Evolutionary conservation across 2,329 filamentous ascomycete genomes (phyloP).

Genomic region (Cercospora brassicicola): DNA sequence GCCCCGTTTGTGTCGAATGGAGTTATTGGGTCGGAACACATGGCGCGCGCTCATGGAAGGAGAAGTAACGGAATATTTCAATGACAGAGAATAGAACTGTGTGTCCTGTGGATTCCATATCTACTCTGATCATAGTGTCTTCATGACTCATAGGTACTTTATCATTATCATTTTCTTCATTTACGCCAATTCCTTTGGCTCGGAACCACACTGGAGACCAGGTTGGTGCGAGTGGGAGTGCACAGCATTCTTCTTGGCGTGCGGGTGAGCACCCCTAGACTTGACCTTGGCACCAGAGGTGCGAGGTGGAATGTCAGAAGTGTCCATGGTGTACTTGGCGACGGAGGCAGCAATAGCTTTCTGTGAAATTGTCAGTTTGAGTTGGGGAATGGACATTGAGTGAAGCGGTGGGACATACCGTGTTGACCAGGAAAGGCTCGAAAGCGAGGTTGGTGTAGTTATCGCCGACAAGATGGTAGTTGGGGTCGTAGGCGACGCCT

Average conservation of each 20-base stretch:
- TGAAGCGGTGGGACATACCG: background rate
- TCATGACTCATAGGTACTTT: background rate
- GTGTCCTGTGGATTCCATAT: background rate
- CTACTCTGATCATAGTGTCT: background rate
- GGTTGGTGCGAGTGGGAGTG: constrained; percentile 15
- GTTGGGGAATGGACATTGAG: background rate
- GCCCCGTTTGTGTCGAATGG: background rate
- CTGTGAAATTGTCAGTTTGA: background rate
- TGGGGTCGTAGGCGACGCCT: constrained; percentile 49
- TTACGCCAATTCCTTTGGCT: constrained; percentile 8
- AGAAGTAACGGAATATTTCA: background rate
- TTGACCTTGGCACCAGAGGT: constrained; percentile 15
- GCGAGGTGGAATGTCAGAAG: constrained; percentile 12
- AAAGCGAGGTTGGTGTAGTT: constrained; percentile 56
- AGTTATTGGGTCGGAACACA: background rate
- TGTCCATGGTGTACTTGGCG: constrained; percentile 14
- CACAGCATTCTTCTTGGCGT: constrained; percentile 17
- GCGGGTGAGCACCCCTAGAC: constrained; percentile 18
- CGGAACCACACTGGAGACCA: constrained; percentile 16
- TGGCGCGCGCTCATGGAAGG: background rate
- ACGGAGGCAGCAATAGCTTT: constrained; percentile 12
- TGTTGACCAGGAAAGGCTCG: constrained; percentile 56
- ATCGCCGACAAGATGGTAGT: constrained; percentile 58
- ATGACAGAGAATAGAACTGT: background rate
- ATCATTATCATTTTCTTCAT: background rate